Base-by-base conservation (phyloP, 2,329 filamentous ascomycete genomes). In the Alternaria triticina region DNA sequence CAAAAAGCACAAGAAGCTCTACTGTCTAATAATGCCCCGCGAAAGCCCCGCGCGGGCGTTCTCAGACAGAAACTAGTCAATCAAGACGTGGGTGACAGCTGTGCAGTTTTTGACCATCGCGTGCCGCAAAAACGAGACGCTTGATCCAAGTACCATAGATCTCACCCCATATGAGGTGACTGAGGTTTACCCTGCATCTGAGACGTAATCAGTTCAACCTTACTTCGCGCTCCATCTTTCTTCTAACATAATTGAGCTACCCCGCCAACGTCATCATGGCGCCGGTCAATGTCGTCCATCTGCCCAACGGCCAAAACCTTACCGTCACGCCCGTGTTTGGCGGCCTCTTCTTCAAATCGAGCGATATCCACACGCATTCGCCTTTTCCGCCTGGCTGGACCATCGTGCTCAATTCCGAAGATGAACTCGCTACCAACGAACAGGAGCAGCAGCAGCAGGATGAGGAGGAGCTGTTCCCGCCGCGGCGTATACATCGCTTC, bases 371-470 rank as follows among this genome's bases (percentile, higher is more conserved):
- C 25, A 88, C 91, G 15, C 73, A 79, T 45, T 89, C 89, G 55
- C 86, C 90, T 5, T 94, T 93, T 64, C 94, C 94, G 0, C 87
- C 92, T 6, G 94, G 94, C 30, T 98, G 95, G 95, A 96, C 92
- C 2, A 90, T 97, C 54, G 91, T 95, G 28, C 85, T 98, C 40
- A 90, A 94, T 73, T 93, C 91, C 2, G 89, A 91, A 67, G 81
- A 85, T 50, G 68, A 74, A 25, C 47, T 54, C 25, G 59, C 68
- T 36, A 28, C 59, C n/a, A 54, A 65, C 9, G 46, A 67, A 40
- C 62, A 64, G 12, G 81, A 84, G 33, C 70, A 74, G 36, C 63
- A 70, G 20, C 72, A 72, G 12, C 75, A 78, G 28, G 74, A 79
- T 33, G 72, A 75, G 40, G 69, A 74, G 59, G 72, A 77, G 9